phyloP scores from a whole-genome alignment of 2,329 filamentous ascomycete species.

The Gnomoniopsis sp. region DNA sequence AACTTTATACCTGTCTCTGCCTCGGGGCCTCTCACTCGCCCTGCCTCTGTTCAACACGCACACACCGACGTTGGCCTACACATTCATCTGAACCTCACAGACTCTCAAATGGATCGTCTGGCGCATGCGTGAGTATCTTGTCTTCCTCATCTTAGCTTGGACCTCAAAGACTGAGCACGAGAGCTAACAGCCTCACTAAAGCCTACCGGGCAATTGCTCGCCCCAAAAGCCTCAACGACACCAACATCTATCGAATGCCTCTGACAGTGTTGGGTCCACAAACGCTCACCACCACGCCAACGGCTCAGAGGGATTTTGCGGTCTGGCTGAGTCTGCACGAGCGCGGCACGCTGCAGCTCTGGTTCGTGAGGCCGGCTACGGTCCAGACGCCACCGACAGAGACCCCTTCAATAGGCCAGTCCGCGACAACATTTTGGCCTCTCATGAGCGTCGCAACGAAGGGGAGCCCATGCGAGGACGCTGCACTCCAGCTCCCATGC shows the following conservation, averaged over 20 bases:
- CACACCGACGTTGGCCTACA: conserved; percentile 37
- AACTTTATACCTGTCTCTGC: conserved; percentile 37
- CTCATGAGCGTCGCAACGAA: background rate
- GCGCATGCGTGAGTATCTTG: no score
- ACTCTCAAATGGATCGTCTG: conserved; percentile 48
- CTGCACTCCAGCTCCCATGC: background rate
- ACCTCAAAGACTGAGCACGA: no score
- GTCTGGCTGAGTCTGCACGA: conserved; percentile 1
- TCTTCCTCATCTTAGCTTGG: no score
- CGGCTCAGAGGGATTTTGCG: background rate
- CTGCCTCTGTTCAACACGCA: conserved; percentile 34
- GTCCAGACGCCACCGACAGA: conserved; percentile 2
- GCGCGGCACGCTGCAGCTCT: background rate
- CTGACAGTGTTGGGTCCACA: conserved; percentile 7
- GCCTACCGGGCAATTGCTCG: conserved; percentile 13
- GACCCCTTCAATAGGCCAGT: conserved; percentile 6
- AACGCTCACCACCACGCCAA: background rate
- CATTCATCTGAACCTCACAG: conserved; percentile 46
- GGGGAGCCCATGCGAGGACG: conserved; percentile 2
- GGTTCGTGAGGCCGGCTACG: background rate
- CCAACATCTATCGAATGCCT: background rate
- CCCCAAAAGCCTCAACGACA: conserved; percentile 5
- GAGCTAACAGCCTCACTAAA: no score
- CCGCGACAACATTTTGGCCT: background rate
- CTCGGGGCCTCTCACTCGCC: conserved; percentile 23